Evolutionary conservation across 805 yeast genomes (phyloP).

Genomic region (Candida awuae): DNA sequence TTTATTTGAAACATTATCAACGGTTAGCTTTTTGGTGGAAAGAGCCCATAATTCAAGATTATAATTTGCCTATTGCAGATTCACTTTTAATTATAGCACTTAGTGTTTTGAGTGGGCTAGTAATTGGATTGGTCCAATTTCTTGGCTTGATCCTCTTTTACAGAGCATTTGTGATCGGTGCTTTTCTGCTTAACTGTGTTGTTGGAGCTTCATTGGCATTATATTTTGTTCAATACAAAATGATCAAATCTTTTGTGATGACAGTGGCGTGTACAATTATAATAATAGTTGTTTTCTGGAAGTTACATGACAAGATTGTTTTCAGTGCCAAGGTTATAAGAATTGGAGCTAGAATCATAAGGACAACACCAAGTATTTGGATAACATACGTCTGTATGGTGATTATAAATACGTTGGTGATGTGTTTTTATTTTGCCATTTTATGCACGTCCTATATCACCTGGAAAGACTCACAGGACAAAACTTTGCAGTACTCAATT

Average conservation of each 20-base stretch:
- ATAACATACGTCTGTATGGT: slow-evolving; percentile 32
- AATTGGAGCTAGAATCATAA: slow-evolving; percentile 62
- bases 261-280: slow-evolving; percentile 26
- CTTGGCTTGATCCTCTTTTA: slow-evolving; percentile 2
- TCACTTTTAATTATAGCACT: background rate
- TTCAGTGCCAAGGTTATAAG: slow-evolving; percentile 23
- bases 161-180: slow-evolving; percentile 1
- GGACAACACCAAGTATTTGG: slow-evolving; percentile 58
- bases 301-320: slow-evolving; percentile 19
- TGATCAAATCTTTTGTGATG: background rate
- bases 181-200: background rate
- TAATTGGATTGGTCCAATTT: slow-evolving; percentile 2
- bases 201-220: background rate
- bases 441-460: slow-evolving; percentile 73
- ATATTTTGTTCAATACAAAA: background rate
- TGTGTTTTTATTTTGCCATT: slow-evolving; percentile 56
- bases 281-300: slow-evolving; percentile 15
- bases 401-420: slow-evolving; percentile 53
- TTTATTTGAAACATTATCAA: background rate
- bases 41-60: background rate
- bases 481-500: slow-evolving; percentile 26
- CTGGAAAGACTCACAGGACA: slow-evolving; percentile 34
- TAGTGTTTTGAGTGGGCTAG: background rate
- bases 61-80: background rate
- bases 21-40: background rate